These are phyloP conservation scores for Ophiostoma sp. DNA, from an alignment of 2,329 filamentous ascomycete genomes.

Conservation along the genomic window DNA sequence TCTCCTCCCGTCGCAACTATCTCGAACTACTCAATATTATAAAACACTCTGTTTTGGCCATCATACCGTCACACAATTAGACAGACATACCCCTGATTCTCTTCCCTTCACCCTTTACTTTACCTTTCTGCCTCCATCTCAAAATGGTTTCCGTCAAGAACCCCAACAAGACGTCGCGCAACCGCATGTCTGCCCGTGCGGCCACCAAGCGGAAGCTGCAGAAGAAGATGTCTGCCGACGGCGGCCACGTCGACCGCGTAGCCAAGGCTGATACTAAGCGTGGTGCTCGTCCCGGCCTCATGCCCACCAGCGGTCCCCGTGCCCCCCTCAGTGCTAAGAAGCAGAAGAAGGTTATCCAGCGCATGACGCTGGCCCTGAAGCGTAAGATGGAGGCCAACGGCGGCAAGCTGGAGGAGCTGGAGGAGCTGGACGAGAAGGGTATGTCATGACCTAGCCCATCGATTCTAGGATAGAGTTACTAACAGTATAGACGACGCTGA, in stretches of 20 bases:
- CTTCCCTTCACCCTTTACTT: not conserved
- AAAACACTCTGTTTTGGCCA: too few relatives aligned
- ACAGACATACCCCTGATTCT: not conserved
- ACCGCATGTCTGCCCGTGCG: conserved; percentile 45
- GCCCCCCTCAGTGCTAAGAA: conserved; percentile 50
- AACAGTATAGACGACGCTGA: not conserved
- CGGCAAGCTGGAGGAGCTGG: conserved; percentile 35
- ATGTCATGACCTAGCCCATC: not conserved
- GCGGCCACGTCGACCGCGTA: conserved; percentile 26
- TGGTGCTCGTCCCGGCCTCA: conserved; percentile 48
- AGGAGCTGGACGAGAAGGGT: conserved; percentile 35
- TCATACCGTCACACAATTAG: not conserved
- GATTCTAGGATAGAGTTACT: not conserved
- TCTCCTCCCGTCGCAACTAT: not conserved
- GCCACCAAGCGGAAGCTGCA: conserved; percentile 41
- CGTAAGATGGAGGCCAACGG: conserved; percentile 48
- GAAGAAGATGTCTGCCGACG: conserved; percentile 38
- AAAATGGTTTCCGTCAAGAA: conserved; percentile 53
- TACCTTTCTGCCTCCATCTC: not conserved
- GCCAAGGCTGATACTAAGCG: conserved; percentile 38
- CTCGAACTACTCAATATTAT: not conserved
- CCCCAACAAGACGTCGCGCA: conserved; percentile 52
- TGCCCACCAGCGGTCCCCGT: conserved; percentile 52
- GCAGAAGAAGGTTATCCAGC: conserved; percentile 51
- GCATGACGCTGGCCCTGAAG: conserved; percentile 47